phyloP scores from a whole-genome alignment of 2,329 filamentous ascomycete species.

The Xylariales sp. region DNA sequence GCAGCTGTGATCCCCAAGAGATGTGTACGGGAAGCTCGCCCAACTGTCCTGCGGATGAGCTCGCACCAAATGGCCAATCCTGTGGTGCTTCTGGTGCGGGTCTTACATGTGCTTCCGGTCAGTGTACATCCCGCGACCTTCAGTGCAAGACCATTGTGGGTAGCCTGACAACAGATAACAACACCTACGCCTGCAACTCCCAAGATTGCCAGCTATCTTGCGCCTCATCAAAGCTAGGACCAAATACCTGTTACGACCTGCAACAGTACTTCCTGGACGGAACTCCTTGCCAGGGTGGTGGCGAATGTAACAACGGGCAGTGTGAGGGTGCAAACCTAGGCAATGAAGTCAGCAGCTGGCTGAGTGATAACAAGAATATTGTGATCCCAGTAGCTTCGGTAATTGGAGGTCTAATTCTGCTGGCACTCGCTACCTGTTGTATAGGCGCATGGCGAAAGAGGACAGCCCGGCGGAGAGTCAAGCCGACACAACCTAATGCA shows the following conservation, averaged over 20 bases:
- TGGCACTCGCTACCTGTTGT: conserved; percentile 66
- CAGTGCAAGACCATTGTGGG: conserved; percentile 88
- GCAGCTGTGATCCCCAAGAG: conserved; percentile 81
- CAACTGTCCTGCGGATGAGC: conserved; percentile 69
- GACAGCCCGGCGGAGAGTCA: conserved; percentile 19
- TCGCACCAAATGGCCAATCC: conserved; percentile 61
- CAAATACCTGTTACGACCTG: conserved; percentile 66
- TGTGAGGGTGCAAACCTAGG: conserved; percentile 68
- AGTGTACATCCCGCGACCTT: conserved; percentile 86
- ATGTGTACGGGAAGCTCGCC: conserved; percentile 70
- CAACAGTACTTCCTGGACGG: conserved; percentile 94
- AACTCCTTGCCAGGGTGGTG: conserved; percentile 76
- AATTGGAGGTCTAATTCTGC: conserved; percentile 67
- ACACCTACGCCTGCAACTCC: conserved; percentile 74
- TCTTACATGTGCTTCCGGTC: conserved; percentile 81
- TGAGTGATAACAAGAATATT: conserved; percentile 70
- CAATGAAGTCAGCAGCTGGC: conserved; percentile 71
- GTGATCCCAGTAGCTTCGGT: conserved; percentile 75
- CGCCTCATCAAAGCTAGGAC: conserved; percentile 62
- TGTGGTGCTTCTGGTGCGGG: conserved; percentile 63
- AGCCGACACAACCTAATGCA: conserved; percentile 16
- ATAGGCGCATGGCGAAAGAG: conserved; percentile 48
- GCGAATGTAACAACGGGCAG: conserved; percentile 71
- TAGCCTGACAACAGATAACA: conserved; percentile 65
- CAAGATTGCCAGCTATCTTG: conserved; percentile 75